Percentiles rank a stretch among this genome's conserved stretches.
These are phyloP conservation scores for Chrysopogon serrulatus DNA, from an alignment of 176 grass and related monocot genomes.

Conservation along the genomic window DNA sequence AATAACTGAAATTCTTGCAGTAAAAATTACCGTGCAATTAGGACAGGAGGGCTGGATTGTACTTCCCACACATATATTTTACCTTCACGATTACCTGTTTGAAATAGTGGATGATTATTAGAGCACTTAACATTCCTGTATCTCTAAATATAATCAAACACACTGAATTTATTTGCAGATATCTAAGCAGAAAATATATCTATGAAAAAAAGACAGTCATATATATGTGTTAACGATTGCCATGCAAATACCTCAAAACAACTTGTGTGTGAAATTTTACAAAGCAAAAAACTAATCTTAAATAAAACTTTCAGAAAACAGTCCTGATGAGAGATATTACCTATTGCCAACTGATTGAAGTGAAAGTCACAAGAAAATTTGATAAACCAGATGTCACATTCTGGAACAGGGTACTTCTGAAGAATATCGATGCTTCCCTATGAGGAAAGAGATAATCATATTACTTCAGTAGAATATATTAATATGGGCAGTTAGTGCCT, in stretches of 20 bases:
- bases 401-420: conserved; percentile 97
- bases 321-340: conserved; percentile 32
- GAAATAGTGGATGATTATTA: conserved; percentile 2
- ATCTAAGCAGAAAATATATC: neutral
- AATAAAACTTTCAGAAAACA: neutral
- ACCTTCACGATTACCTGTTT: conserved; percentile 86
- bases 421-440: conserved; percentile 88
- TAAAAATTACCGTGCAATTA: conserved; percentile 49
- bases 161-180: neutral
- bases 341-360: conserved; percentile 89
- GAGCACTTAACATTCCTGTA: neutral
- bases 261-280: neutral
- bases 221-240: neutral
- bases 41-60: conserved; percentile 72
- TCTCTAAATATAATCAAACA: conserved; percentile 7
- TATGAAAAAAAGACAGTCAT: neutral
- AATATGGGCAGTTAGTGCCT: neutral
- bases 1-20: neutral
- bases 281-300: neutral
- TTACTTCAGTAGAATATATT: conserved; percentile 8
- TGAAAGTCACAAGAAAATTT: conserved; percentile 99
- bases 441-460: conserved; percentile 11
- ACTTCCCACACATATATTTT: conserved; percentile 94
- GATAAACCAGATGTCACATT: conserved; percentile 97
- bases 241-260: neutral